These are phyloP conservation scores for Colletotrichum chlorophyti DNA, from an alignment of 2,329 filamentous ascomycete species.

Conservation along the genomic window DNA sequence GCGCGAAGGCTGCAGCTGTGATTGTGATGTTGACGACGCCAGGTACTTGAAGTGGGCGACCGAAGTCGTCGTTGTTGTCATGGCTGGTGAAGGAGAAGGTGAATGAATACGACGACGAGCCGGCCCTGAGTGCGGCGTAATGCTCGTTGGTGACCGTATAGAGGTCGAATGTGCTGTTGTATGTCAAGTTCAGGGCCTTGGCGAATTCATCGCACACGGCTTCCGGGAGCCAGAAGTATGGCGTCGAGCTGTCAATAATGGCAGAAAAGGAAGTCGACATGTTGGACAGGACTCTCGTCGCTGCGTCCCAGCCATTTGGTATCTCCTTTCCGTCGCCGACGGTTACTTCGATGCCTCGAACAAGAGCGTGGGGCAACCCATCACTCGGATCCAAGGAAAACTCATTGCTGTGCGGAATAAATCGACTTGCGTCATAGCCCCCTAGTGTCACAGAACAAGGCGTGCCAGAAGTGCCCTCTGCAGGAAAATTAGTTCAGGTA, in stretches of 20 bases:
- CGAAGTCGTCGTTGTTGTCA: constrained; percentile 60
- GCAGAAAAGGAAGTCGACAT: constrained; percentile 58
- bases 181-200: constrained; percentile 66
- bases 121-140: constrained; percentile 51
- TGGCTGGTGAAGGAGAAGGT: constrained; percentile 64
- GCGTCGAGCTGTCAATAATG: constrained; percentile 68
- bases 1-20: constrained; percentile 56
- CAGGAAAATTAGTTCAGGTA: constrained; percentile 36
- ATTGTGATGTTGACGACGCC: constrained; percentile 65
- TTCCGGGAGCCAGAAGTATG: constrained; percentile 68
- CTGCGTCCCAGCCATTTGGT: constrained; percentile 47
- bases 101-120: constrained; percentile 54
- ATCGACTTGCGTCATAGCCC: constrained; percentile 71
- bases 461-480: constrained; percentile 46
- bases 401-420: constrained; percentile 63
- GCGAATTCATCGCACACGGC: constrained; percentile 70
- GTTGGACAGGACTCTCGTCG: constrained; percentile 44
- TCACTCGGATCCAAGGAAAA: constrained; percentile 64
- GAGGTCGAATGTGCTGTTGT: constrained; percentile 67
- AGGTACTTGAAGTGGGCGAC: constrained; percentile 52
- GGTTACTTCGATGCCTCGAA: constrained; percentile 62
- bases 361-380: constrained; percentile 63
- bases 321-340: constrained; percentile 39
- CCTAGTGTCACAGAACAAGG: constrained; percentile 71
- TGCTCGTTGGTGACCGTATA: constrained; percentile 69